Evolutionary conservation across 441 rosid genomes (phyloP), one percentile per base, ranked within the genome.

Genomic region (Biscutella laevigata): DNA sequence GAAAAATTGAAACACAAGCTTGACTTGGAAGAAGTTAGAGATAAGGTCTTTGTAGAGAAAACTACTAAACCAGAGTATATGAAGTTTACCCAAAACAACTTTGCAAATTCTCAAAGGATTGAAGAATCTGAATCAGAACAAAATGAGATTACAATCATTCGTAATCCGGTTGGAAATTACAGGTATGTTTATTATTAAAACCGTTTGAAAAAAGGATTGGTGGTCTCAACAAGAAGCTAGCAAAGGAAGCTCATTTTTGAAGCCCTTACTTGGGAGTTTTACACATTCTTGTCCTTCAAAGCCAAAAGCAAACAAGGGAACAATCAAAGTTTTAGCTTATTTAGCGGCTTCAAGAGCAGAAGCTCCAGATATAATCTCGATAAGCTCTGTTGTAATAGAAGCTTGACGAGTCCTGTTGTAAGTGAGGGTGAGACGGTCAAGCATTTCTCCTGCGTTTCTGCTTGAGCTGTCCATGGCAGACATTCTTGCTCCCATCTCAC

Each of bases 381-480:
- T 87, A 79, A 91, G 72, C 63, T 87, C 98, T 0, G 98, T 84
- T 37, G 98, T 91, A 59, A 91, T 87, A 1, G 98, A 71, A 34
- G 98, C 98, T 84, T 91, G 98, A 49, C 95, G 98, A 69, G 98
- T 90, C 73, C 96, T 90, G 88, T 91, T 91, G 70, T 91, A 91
- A 4, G 88, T 79, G 49, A 90, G 88, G 43, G 92, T 87, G 58
- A 90, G 83, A 47, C 95, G 89, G 61, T 87, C 92, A 67, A 90
- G 98, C 98, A 90, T 81, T 1, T 90, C 98, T 8, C 98, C 98
- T 25, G 96, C 96, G 74, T 90, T 90, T 73, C 95, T 82, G 79
- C 96, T 90, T 35, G 98, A 90, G 73, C 90, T 83, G 62, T 90
- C 98, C 98, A 90, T 90, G 27, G 98, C 98, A 66, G 95, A 87